Evolutionary conservation across 805 yeast species (phyloP), one percentile per base, ranked within the genome.

Genomic region (Candida ficus): DNA sequence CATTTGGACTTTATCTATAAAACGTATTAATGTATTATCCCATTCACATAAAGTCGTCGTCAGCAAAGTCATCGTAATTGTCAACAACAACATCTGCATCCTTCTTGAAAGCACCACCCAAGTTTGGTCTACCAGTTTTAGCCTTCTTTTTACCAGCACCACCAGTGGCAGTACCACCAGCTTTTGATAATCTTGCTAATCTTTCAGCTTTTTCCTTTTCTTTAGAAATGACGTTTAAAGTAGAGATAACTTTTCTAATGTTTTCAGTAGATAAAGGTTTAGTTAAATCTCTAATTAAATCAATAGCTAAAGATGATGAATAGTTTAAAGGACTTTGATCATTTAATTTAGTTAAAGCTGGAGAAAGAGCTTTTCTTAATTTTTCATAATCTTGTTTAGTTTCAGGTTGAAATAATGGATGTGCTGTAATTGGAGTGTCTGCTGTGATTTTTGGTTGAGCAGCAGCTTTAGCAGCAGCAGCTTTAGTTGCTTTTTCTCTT

Each of bases 101-200:
- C 63, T 83, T 82, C 71, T 81, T 84, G 60, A 70, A 69, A 9
- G 71, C 73, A 53, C 75, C 75, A 41, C 75, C 75, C 38, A 84
- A 70, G 60, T 81, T 83, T 33, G 87, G 83, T 50, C 72, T 76
- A 42, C 78, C 74, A 13, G 50, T 41, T 64, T 84, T 83, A 43
- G 88, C 96, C 78, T 90, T 91, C 78, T 84, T 83, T 76, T 90
- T 89, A 65, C 95, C 95, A 29, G 95, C 93, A 60, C 96, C 96
- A 54, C 95, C 95, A 19, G 87, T 76, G 29, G 91, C 78, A 21
- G 95, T 84, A 49, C 91, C 93, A 47, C 93, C 91, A 41, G 86
- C 73, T 60, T 80, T 83, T 53, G 83, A 76, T 55, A 85, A 67
- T 62, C 96, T 80, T 20, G 85, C 88, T 56, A 78, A 85, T 71